These are phyloP conservation scores for Sphaerulina vaccinii DNA, from an alignment of 2,329 filamentous ascomycete species.

Conservation along the genomic window DNA sequence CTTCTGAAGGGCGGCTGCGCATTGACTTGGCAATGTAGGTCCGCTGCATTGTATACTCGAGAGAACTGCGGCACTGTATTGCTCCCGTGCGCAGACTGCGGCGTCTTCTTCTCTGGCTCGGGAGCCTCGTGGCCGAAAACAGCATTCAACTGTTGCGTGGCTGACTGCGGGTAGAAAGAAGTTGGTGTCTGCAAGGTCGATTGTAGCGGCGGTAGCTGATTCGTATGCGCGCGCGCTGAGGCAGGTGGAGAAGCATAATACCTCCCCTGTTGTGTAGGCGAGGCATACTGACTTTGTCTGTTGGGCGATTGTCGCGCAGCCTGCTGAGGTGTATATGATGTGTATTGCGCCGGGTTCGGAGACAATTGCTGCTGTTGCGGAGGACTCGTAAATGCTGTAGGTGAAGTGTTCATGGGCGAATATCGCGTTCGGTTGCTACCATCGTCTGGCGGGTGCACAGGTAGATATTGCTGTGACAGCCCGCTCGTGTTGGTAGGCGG, in stretches of 20 bases:
- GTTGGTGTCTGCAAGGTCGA: conserved; percentile 57
- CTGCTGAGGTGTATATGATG: conserved; percentile 44
- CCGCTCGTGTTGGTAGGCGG: conserved; percentile 59
- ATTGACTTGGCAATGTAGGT: conserved; percentile 81
- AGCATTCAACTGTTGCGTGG: conserved; percentile 69
- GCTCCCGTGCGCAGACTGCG: conserved; percentile 39
- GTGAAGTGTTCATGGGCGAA: conserved; percentile 92
- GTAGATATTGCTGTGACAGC: conserved; percentile 68
- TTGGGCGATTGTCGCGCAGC: conserved; percentile 75
- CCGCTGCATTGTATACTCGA: conserved; percentile 68
- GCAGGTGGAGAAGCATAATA: conserved; percentile 58
- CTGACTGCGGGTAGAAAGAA: conserved; percentile 65
- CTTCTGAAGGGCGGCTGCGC: conserved; percentile 84
- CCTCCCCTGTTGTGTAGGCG: conserved; percentile 51
- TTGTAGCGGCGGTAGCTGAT: conserved; percentile 73
- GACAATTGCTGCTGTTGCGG: conserved; percentile 42
- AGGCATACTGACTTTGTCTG: conserved; percentile 60
- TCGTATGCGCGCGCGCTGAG: conserved; percentile 50
- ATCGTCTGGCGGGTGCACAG: conserved; percentile 46
- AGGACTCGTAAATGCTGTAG: conserved; percentile 64
- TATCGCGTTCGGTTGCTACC: conserved; percentile 85
- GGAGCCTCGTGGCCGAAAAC: conserved; percentile 54
- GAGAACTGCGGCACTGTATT: conserved; percentile 79
- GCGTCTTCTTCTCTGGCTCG: conserved; percentile 50
- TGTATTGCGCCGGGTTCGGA: conserved; percentile 27